Base-by-base conservation (phyloP, 352 stramenopile genomes). In the Bremia lactucae region DNA sequence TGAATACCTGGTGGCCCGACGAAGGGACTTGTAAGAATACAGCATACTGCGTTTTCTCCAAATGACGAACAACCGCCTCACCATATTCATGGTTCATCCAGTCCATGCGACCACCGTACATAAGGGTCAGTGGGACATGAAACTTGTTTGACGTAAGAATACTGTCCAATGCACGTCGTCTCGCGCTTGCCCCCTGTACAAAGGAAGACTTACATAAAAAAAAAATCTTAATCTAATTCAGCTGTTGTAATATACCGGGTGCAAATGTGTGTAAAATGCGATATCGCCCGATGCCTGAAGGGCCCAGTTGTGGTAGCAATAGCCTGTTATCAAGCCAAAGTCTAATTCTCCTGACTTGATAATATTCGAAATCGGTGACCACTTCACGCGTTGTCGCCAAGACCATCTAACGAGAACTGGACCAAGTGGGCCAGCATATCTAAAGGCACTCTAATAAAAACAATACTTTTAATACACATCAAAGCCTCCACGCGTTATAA, bases 251-350 rank as follows among this genome's bases (percentile, higher is more conserved):
- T 50, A 36, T 62, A 82, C 70, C 28, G 75, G 75, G 13, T 81
- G 69, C 22, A 90, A 49, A 33, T 87, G 70, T 8, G 74, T 90
- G 62, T 87, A 82, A 42, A 90, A 62, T 0, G 72, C 74, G 19
- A 80, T 67, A 22, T 90, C 77, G 18, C 74, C 72, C 0, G 77
- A 90, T 10, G 70, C 54, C 34, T 81, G 67, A 6, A 86, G 52
- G 6, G 70, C 77, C 74, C 74, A 90, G 39, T 90, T 90, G 55
- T 90, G 72, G 53, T 90, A 90, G 41, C 61, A 81, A 62, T 87
- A 90, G 20, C 55, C 44, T 8, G 71, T 73, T 42, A 90, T 85
- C 20, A 84, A 58, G 29, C 64, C 52, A 36, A 85, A 78, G 39
- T 84, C 67, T 38, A 83, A 53, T 33, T 85, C 69, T 2, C 77